Evolutionary conservation across 1,139 yeast species (phyloP), one percentile per base, ranked within the genome.

Genomic region (Wickerhamiella pararugosa): DNA sequence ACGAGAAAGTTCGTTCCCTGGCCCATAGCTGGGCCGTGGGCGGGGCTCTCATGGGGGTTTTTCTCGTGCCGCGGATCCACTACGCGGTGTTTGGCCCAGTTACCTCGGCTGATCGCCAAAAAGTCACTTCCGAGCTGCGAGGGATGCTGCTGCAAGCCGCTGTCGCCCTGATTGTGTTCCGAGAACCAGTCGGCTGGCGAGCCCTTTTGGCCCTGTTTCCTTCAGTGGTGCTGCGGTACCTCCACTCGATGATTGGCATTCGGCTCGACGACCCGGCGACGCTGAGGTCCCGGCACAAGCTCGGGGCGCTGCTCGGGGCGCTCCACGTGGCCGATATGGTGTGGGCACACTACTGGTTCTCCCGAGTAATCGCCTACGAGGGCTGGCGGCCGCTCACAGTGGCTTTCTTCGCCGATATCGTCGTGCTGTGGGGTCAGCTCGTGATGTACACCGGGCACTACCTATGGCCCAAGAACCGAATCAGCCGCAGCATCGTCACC

Each of bases 341-440:
- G n/a, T 43, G 46, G 46, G 36, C 43, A 25, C 44, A 43, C 35
- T 39, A 39, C 11, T 38, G 43, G 44, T 42, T 30, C 25, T 38
- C 29, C 25, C 32, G 26, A 21, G 32, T 43, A 7, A 30, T 29
- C 30, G 25, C 31, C 8, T 11, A 29, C 15, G 34, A 41, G 15
- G 44, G 44, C 25, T 28, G 28, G 9, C 15, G 32, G 6, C 46
- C 46, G 25, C 42, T 43, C 26, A 34, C 42, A 5, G 28, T 41
- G 25, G 46, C 46, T 8, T 34, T 43, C 7, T 29, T 29, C 6
- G 46, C 42, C 28, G 46, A 43, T 29, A 32, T 43, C n/a, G 43
- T 40, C 29, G 35, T 41, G 3, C 36, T 41, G 21, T 43, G 43
- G 42, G 46, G 46, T 32, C 44, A 43, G 28, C 42, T 43, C 25